phyloP scores from a whole-genome alignment of 176 grass and related monocot genomes.

The sorghum (Sorghum bicolor) region Sorghum_bicolor_NCBIv3 NC_012879.2:6451501-6452000 shows the following conservation, averaged over 20 bases:
- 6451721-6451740: neutral
- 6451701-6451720: neutral
- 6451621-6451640: slow-evolving; percentile 40
- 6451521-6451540: neutral
- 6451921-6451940: slow-evolving; percentile 56
- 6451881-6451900: slow-evolving; percentile 51
- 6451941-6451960: slow-evolving; percentile 33
- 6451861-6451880: slow-evolving; percentile 47
- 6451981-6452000: slow-evolving; percentile 45
- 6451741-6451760: neutral
- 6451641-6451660: slow-evolving; percentile 57
- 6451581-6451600: slow-evolving; percentile 53
- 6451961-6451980: slow-evolving; percentile 60
- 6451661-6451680: slow-evolving; percentile 19
- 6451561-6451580: slow-evolving; percentile 43
- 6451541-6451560: slow-evolving; percentile 67
- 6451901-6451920: slow-evolving; percentile 49
- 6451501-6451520: neutral
- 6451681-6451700: neutral
- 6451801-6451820: neutral
- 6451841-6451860: slow-evolving; percentile 70
- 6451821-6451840: neutral
- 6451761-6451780: neutral
- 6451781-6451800: neutral
- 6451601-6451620: slow-evolving; percentile 35